Base-by-base conservation (phyloP, 345 rosid genomes). In the Linum lewisii region DNA sequence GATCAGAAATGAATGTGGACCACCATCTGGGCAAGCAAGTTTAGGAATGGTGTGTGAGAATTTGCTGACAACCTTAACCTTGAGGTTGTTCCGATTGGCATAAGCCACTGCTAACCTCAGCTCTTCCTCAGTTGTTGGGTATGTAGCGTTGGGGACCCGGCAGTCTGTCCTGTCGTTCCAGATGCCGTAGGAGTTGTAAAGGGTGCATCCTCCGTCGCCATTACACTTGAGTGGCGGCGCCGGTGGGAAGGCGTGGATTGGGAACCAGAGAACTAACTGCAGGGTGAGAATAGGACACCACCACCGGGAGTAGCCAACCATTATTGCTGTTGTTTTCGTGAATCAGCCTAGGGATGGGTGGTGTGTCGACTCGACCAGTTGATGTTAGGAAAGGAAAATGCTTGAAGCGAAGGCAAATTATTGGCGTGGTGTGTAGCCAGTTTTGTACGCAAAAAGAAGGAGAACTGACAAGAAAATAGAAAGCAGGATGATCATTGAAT, bases 11-110 rank as follows among this genome's bases (percentile, higher is more conserved):
- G 96, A 63, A 26, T 63, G 69, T 24, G 51, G 26, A 0, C 68
- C 9, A 2, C 68, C 76, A 4, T 69, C 77, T 21, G 95, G 95
- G 63, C 98, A 92, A 34, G 88, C 93, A 11, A 92, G 78, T 63
- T 88, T 92, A 0, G 95, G 87, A 21, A 88, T 91, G 21, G 96
- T 79, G 66, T 86, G 93, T 1, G 96, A 88, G 64, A 84, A 88
- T 52, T 63, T 73, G 70, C 87, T 84, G 10, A 83, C 88, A 0
- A 82, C 89, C 69, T 88, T 86, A 26, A 86, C 72, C 67, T 79
- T 86, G 63, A 92, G 79, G 21, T 72, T 76, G 51, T 77, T 74
- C 58, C 60, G 67, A 22, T 61, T 57, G 4, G 95, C 96, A 32
- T 63, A 57, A 6, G 90, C 96, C 26, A 86, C 90, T 13, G 86